Base-by-base conservation (phyloP, 164 flowering plant species). In the Paratinospora sagittata region DNA sequence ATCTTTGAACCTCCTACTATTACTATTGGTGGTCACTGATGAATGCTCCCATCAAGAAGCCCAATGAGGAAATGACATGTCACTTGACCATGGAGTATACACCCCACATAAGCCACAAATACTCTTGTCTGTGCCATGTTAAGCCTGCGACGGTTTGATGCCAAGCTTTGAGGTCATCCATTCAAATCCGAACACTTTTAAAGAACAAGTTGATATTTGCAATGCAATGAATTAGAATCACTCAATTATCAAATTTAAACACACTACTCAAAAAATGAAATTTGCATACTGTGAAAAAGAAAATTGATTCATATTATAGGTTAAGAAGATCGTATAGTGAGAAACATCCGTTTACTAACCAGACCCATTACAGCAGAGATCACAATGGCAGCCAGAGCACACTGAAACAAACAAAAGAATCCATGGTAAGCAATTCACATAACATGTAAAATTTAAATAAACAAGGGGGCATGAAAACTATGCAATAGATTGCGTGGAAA, bases 311-410 rank as follows among this genome's bases (percentile, higher is more conserved):
- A 49, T 49, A 49, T 49, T 17, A 12, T 49, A 49, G 14, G 17
- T 14, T 1, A 49, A 43, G 14, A 43, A 43, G 49, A 67, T 24
- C n/a, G 60, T 3, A 39, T 27, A 16, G 8, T 33, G 41, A 30
- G 26, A 27, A 12, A 26, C 12, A 27, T 9, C 57, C 39, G 61
- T 64, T 16, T 65, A 80, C 97, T 85, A 71, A 93, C 99, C 90
- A 96, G 81, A 57, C 96, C 90, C 75, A 91, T 83, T 10, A 96
- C 98, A 76, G 98, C 99, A 77, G 99, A 90, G 58, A 90, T 84
- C 70, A 96, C 99, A 68, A 96, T 96, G 72, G 98, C 99, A 74
- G 99, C 98, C 77, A 96, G 79, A 80, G 87, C 87, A 87, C 97
- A 96, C 99, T 96, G 96, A 27, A 72, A 71, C 8, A 41, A 14